These are phyloP conservation scores for Claviceps sorghi DNA, from an alignment of 2,329 filamentous ascomycete species.

Conservation along the genomic window DNA sequence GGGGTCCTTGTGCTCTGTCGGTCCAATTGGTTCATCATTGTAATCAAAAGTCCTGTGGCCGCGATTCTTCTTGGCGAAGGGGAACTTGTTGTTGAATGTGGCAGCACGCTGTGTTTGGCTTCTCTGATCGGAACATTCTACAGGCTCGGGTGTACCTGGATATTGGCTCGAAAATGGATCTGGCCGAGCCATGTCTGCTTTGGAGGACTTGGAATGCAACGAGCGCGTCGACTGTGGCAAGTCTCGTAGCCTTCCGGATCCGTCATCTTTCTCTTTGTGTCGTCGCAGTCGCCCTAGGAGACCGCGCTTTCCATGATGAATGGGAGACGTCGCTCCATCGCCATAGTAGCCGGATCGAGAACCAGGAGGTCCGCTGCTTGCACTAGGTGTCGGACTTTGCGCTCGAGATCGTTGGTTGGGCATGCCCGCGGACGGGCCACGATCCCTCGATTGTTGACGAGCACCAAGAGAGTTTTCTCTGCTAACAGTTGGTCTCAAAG, in stretches of 20 bases:
- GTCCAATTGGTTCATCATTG: conserved; percentile 43
- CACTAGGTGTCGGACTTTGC: conserved; percentile 69
- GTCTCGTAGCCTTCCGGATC: conserved; percentile 28
- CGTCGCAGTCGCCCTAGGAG: conserved; percentile 35
- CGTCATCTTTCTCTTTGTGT: conserved; percentile 42
- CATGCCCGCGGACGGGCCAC: conserved; percentile 30
- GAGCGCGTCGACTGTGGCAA: conserved; percentile 39
- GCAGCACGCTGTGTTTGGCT: conserved; percentile 22
- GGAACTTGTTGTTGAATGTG: conserved; percentile 49
- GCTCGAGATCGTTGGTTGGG: conserved; percentile 43
- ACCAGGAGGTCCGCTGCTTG: conserved; percentile 41
- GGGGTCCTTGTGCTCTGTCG: conserved; percentile 43
- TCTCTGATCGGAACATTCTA: conserved; percentile 18
- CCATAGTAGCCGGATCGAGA: conserved; percentile 29
- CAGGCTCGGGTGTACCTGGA: conserved; percentile 14
- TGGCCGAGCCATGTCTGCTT: conserved; percentile 27
- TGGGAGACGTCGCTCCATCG: conserved; percentile 46
- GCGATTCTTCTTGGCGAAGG: conserved; percentile 43
- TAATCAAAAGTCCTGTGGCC: conserved; percentile 33
- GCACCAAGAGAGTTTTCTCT: conserved; percentile 49
- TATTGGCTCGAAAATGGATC: conserved; percentile 22
- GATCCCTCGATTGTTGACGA: conserved; percentile 34
- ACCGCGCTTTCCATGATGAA: conserved; percentile 35
- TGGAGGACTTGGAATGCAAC: conserved; percentile 35
- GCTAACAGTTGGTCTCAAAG: conserved; percentile 57